phyloP scores from a whole-genome alignment of 495 filamentous ascomycete genomes.

The Immersiella caudata region DNA sequence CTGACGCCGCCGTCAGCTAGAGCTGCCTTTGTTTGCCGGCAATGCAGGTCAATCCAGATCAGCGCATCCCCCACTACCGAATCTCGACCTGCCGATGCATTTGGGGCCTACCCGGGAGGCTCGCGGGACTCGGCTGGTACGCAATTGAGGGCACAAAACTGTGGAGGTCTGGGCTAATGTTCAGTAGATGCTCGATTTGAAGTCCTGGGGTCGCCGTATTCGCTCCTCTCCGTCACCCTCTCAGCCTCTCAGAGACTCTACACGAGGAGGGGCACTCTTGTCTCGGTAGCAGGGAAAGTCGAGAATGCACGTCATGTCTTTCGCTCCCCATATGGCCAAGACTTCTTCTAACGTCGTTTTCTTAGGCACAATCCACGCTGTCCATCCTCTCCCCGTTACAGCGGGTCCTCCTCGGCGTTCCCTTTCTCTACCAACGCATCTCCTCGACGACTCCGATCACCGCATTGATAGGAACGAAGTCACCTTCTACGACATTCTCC shows the following conservation, averaged over 20 bases:
- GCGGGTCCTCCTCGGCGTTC: conserved; percentile 76
- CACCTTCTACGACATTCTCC: conserved; percentile 78
- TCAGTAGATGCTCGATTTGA: conserved; percentile 86
- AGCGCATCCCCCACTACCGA: conserved; percentile 55
- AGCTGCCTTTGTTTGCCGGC: conserved; percentile 43
- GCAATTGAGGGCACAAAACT: conserved; percentile 25
- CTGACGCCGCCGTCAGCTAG: conserved; percentile 7
- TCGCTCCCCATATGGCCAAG: background rate
- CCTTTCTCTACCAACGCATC: conserved; percentile 92
- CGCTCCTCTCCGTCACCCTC: conserved; percentile 87
- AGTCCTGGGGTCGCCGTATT: conserved; percentile 84
- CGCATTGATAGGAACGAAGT: conserved; percentile 83
- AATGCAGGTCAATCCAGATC: conserved; percentile 58
- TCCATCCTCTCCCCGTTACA: conserved; percentile 82
- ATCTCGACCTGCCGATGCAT: conserved; percentile 51
- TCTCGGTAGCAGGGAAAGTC: conserved; percentile 83
- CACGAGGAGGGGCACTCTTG: conserved; percentile 85
- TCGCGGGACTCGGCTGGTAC: conserved; percentile 45
- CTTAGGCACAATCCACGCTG: conserved; percentile 77
- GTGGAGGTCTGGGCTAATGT: conserved; percentile 21
- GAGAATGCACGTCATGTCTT: conserved; percentile 67
- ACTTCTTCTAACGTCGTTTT: conserved; percentile 14
- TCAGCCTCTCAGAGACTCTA: conserved; percentile 92
- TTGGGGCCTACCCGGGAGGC: conserved; percentile 41
- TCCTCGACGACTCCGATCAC: conserved; percentile 83